Percentiles rank a stretch among this genome's conserved stretches.
Conservation (phyloP, 345 rosid species). For the Streptanthus diversifolius region DNA sequence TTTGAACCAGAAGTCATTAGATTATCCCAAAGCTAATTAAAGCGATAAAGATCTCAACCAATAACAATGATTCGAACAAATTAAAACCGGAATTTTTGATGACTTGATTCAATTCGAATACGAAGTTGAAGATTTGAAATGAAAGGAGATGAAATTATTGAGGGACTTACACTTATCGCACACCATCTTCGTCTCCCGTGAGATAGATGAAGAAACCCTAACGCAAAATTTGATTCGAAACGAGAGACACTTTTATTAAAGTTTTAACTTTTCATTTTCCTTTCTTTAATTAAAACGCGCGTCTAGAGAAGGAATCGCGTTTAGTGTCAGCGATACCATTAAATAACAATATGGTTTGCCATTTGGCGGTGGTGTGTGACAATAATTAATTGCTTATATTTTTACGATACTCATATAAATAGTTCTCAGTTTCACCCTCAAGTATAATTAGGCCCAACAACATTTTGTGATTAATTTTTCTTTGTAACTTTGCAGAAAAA, state of each 20-base stretch:
- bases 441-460: no score
- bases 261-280: neutral
- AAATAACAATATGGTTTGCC: no score
- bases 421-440: no score
- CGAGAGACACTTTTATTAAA: neutral
- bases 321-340: no score
- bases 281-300: neutral
- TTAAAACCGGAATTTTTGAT: neutral
- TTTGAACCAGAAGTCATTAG: neutral
- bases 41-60: neutral
- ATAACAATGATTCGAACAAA: neutral
- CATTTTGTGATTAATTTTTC: no score
- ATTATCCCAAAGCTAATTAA: neutral
- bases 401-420: no score
- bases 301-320: neutral
- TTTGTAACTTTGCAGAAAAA: no score
- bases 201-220: constrained; percentile 28
- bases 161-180: constrained; percentile 78
- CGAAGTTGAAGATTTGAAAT: neutral
- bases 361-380: no score
- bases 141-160: neutral
- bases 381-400: no score
- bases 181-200: constrained; percentile 49
- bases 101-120: neutral
- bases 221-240: neutral